A percentile compares a stretch with the other conserved stretches of the same genome.
These are phyloP conservation scores for Globisporangium ultimum DNA, from an alignment of 352 stramenopile species.

Conservation along the genomic window DNA sequence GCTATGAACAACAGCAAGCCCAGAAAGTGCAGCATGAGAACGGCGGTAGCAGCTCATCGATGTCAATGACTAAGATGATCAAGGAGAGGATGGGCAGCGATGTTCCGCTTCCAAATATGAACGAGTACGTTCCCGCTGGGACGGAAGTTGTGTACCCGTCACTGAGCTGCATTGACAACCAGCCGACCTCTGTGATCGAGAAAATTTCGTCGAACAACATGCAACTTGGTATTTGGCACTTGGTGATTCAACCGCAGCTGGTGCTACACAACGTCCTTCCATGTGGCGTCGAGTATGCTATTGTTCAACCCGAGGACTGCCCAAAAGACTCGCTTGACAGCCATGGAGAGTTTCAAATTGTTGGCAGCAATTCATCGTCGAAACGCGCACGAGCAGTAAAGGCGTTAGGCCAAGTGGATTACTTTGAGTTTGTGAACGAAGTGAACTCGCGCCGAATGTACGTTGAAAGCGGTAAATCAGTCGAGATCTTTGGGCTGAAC, in stretches of 20 bases:
- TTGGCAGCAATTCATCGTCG: conserved; percentile 25
- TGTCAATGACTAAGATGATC: conserved; percentile 45
- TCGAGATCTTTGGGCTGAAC: conserved; percentile 80
- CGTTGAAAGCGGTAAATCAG: conserved; percentile 73
- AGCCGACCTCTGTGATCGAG: conserved; percentile 76
- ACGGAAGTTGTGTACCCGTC: conserved; percentile 72
- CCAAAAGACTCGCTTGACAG: conserved; percentile 49
- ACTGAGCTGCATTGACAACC: conserved; percentile 71
- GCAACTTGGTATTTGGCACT: conserved; percentile 57
- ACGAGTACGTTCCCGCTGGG: conserved; percentile 39
- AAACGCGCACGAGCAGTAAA: conserved; percentile 49
- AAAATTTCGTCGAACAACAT: conserved; percentile 64
- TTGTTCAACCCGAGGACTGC: conserved; percentile 79
- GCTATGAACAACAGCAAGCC: conserved; percentile 67
- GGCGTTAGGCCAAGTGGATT: conserved; percentile 46
- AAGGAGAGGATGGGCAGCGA: conserved; percentile 71
- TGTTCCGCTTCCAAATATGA: conserved; percentile 43
- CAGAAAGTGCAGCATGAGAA: conserved; percentile 55
- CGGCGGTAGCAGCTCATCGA: conserved; percentile 21
- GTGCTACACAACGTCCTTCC: conserved; percentile 81
- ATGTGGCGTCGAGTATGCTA: conserved; percentile 78
- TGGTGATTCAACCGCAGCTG: conserved; percentile 81
- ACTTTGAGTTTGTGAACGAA: conserved; percentile 74
- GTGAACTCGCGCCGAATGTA: conserved; percentile 74
- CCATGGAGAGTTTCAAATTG: conserved; percentile 52